Base-by-base conservation (phyloP, 1,284 basidiomycete genomes). In the Pseudozyma pruni region DNA sequence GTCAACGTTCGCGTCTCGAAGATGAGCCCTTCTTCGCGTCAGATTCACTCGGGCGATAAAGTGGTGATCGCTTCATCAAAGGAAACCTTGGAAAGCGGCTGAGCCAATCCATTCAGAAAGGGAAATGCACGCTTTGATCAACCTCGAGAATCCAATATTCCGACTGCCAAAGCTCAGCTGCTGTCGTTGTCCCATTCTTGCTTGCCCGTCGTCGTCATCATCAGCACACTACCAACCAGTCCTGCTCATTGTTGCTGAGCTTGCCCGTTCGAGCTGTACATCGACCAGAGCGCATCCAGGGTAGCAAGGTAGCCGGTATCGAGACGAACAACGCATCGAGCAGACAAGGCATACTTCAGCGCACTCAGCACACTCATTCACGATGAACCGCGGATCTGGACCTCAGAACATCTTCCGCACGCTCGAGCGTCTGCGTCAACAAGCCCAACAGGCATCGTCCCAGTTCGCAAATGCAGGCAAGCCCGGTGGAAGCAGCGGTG, bases 391-490 rank as follows among this genome's bases (percentile, higher is more conserved):
- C 37, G 62, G 69, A 49, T 54, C 62, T 5, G 70, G 70, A 22
- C 70, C 70, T n/a, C 70, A 72, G 48, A 68, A 72, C 60, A 63
- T 72, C 49, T 72, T 72, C 33, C 63, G 64, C 31, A 61, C 70
- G 56, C 63, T 72, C 47, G 63, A 72, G 56, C 59, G 64, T 37
- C 35, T 72, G 55, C 63, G 70, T 40, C 70, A 72, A 46, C 70
- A 72, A 49, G 70, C 64, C 38, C 70, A 72, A 47, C 55, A 72
- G 22, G 70, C 70, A 37, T 66, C 69, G 9, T 48, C 52, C 34
- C 68, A 71, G 38, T 66, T 71, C 27, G 33, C 22, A 42, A 64
- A 76, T 72, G 72, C 74, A 61, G 48, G 45, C 54, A 51, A 73
- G 58, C 53, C 61, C 6, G 61, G 63, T 34, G 67, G 68, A 52